A percentile compares a stretch with the other conserved stretches of the same genome.
Evolutionary conservation across 805 yeast species (phyloP).

Genomic region (Monosporozyma siamensis): DNA sequence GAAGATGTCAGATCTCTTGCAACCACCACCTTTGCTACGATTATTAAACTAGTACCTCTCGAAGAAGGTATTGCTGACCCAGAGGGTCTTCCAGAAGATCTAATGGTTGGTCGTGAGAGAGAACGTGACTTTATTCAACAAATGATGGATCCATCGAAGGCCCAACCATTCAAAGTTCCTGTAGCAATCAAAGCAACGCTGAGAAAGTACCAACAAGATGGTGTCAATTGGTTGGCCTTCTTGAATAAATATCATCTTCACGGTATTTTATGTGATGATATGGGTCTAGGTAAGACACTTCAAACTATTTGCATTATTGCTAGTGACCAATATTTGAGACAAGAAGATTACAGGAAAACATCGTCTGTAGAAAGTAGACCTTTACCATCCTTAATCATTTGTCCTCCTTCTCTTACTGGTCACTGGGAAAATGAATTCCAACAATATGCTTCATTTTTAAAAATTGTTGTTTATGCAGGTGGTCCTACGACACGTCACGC

Average conservation of each 20-base stretch:
- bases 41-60: constrained; percentile 88
- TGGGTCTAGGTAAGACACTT: constrained; percentile 96
- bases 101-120: constrained; percentile 80
- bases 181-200: constrained; percentile 87
- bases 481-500: constrained; percentile 63
- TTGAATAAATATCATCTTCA: constrained; percentile 90
- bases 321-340: constrained; percentile 85
- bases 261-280: constrained; percentile 97
- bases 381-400: constrained; percentile 76
- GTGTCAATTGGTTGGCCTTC: constrained; percentile 96
- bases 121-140: constrained; percentile 93
- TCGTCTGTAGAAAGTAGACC: constrained; percentile 56
- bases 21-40: constrained; percentile 92
- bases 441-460: constrained; percentile 82
- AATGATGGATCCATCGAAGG: constrained; percentile 94
- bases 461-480: constrained; percentile 85
- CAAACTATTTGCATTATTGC: constrained; percentile 96
- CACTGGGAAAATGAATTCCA: constrained; percentile 97
- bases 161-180: constrained; percentile 79
- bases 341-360: constrained; percentile 53
- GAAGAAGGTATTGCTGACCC: constrained; percentile 98
- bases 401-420: constrained; percentile 97
- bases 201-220: constrained; percentile 94
- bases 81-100: constrained; percentile 73
- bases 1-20: constrained; percentile 81